Conservation (phyloP, 1,284 basidiomycete genomes). For the Inonotus obliquus region DNA sequence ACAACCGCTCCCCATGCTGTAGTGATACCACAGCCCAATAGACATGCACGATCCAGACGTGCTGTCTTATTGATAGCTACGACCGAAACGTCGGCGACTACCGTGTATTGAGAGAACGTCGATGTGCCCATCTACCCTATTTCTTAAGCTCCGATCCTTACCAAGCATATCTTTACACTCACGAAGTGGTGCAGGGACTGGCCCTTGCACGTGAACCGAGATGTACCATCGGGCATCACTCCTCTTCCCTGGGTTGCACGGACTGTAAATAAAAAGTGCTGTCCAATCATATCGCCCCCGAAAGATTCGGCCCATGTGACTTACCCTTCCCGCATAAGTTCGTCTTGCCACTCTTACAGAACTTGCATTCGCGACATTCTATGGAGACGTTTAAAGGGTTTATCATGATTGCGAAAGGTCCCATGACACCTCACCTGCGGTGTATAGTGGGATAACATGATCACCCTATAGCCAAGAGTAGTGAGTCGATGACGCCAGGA, state of each 20-base stretch:
- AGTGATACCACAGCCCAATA: conserved; percentile 95
- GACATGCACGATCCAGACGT: conserved; percentile 90
- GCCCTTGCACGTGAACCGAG: conserved; percentile 89
- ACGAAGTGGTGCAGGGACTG: conserved; percentile 91
- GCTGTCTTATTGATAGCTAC: conserved; percentile 86
- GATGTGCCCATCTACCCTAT: conserved; percentile 88
- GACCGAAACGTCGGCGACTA: conserved; percentile 95
- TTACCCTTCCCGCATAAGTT: conserved; percentile 88
- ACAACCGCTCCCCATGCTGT: conserved; percentile 92
- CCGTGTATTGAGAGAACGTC: conserved; percentile 98
- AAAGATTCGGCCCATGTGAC: conserved; percentile 11
- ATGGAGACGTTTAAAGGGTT: conserved; percentile 13
- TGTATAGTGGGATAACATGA: conserved; percentile 93
- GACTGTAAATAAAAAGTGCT: conserved; percentile 41
- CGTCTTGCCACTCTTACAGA: conserved; percentile 98
- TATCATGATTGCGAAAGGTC: neutral
- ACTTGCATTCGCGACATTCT: conserved; percentile 96
- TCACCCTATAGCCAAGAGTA: conserved; percentile 54
- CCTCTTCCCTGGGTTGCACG: conserved; percentile 95
- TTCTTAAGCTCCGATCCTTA: neutral
- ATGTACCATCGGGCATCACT: conserved; percentile 92
- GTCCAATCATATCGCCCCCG: neutral
- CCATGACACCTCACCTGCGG: conserved; percentile 56
- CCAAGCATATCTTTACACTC: conserved; percentile 27
- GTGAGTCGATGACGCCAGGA: neutral